Evolutionary conservation across 768 basidiomycete species (phyloP).

Genomic region (Auricularia cornea): DNA sequence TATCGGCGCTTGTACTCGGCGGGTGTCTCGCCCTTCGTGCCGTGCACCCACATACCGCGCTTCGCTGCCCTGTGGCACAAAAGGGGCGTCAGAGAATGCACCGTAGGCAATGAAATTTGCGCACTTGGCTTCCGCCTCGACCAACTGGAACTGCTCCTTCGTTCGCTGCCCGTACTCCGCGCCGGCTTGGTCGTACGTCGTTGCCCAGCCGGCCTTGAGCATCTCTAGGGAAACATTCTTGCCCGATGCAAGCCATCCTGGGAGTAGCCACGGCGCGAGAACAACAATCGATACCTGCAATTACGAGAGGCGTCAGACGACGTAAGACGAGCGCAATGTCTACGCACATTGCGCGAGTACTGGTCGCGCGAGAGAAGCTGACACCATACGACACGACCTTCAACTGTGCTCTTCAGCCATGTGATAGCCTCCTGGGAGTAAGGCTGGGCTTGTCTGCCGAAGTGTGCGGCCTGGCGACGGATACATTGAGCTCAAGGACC

Average conservation of each 20-base stretch:
- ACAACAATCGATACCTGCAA: slow-evolving; percentile 68
- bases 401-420: slow-evolving; percentile 55
- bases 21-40: slow-evolving; percentile 52
- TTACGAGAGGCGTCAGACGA: not conserved
- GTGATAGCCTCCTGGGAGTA: slow-evolving; percentile 63
- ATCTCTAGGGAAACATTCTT: slow-evolving; percentile 58
- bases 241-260: slow-evolving; percentile 37
- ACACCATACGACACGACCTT: slow-evolving; percentile 56
- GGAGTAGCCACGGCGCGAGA: slow-evolving; percentile 45
- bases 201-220: slow-evolving; percentile 70
- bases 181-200: slow-evolving; percentile 66
- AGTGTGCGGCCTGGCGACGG: slow-evolving; percentile 57
- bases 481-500: not conserved
- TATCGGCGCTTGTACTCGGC: slow-evolving; percentile 72
- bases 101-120: slow-evolving; percentile 11
- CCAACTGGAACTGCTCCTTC: slow-evolving; percentile 50
- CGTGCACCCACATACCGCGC: slow-evolving; percentile 68
- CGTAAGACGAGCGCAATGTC: not conserved
- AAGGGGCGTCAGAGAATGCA: not conserved
- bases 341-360: slow-evolving; percentile 67
- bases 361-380: slow-evolving; percentile 74
- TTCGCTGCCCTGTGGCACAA: slow-evolving; percentile 40
- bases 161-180: slow-evolving; percentile 72
- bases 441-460: slow-evolving; percentile 72
- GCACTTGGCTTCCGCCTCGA: slow-evolving; percentile 64